A percentile compares a stretch with the other conserved stretches of the same genome.
Conservation (phyloP, 164 flowering plant genomes). For the Liriodendron chinense region DNA sequence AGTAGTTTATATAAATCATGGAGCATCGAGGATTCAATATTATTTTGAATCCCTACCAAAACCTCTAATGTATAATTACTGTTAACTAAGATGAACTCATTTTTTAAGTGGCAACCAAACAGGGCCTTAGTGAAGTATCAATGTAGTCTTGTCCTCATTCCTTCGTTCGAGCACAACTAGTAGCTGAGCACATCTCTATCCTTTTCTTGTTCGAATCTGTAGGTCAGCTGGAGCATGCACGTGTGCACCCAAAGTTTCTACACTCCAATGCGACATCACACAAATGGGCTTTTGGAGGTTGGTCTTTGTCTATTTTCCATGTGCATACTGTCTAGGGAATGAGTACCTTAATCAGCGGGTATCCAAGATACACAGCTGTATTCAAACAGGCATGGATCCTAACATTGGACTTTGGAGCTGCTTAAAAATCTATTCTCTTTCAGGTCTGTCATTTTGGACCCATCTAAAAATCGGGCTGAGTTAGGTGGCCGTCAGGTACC, state of each 20-base stretch:
- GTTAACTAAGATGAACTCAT: background rate
- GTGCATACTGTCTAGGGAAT: background rate
- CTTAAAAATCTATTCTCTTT: no score
- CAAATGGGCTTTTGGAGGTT: conserved; percentile 96
- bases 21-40: no score
- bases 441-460: no score
- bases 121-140: background rate
- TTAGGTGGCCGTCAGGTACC: no score
- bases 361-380: no score
- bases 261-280: conserved; percentile 96
- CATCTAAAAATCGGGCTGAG: no score
- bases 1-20: background rate
- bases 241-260: conserved; percentile 87
- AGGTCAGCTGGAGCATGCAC: conserved; percentile 79
- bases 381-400: no score
- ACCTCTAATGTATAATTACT: background rate
- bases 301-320: background rate
- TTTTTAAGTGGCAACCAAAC: background rate
- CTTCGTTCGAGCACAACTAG: background rate
- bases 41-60: background rate
- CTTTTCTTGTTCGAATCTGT: background rate
- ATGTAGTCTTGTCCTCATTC: background rate
- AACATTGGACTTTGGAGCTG: no score
- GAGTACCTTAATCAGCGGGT: no score
- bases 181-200: background rate